Conservation (phyloP, 1,139 yeast genomes). For the Hemisphaericaspora lyxosophila region DNA sequence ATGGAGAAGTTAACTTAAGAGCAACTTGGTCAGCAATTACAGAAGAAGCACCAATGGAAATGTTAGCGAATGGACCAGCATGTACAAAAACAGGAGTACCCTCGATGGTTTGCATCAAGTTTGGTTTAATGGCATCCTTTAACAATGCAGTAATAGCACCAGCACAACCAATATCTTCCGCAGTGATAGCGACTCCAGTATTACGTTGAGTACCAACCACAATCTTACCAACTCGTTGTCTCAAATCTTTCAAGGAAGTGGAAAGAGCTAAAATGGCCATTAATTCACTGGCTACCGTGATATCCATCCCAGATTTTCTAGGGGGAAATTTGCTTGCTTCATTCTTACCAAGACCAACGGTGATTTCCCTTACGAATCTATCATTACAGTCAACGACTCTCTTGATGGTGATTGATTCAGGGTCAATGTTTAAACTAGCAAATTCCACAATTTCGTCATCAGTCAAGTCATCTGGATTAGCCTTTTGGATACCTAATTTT, state of each 20-base stretch:
- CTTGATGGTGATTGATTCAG: constrained; percentile 69
- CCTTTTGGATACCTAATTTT: constrained; percentile 63
- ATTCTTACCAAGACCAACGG: constrained; percentile 75
- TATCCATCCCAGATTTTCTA: constrained; percentile 76
- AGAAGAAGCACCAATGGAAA: constrained; percentile 82
- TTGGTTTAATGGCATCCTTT: constrained; percentile 82
- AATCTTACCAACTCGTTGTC: constrained; percentile 67
- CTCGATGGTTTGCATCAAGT: constrained; percentile 80
- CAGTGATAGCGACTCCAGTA: constrained; percentile 66
- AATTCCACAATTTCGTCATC: constrained; percentile 62
- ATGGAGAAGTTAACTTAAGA: constrained; percentile 57
- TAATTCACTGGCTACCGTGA: constrained; percentile 77
- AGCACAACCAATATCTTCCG: constrained; percentile 77
- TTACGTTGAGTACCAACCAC: constrained; percentile 65
- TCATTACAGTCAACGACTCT: constrained; percentile 83
- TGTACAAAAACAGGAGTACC: constrained; percentile 85
- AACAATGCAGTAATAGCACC: constrained; percentile 79
- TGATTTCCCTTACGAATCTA: constrained; percentile 70
- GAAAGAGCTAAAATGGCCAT: constrained; percentile 82
- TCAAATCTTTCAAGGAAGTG: constrained; percentile 62
- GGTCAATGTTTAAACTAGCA: constrained; percentile 69
- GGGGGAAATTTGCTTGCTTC: constrained; percentile 65
- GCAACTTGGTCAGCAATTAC: constrained; percentile 77
- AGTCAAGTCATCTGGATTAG: constrained; percentile 67
- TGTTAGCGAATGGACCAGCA: constrained; percentile 86